Evolutionary conservation across 2,329 filamentous ascomycete genomes (phyloP).

Genomic region (Fusarium camptoceras): DNA sequence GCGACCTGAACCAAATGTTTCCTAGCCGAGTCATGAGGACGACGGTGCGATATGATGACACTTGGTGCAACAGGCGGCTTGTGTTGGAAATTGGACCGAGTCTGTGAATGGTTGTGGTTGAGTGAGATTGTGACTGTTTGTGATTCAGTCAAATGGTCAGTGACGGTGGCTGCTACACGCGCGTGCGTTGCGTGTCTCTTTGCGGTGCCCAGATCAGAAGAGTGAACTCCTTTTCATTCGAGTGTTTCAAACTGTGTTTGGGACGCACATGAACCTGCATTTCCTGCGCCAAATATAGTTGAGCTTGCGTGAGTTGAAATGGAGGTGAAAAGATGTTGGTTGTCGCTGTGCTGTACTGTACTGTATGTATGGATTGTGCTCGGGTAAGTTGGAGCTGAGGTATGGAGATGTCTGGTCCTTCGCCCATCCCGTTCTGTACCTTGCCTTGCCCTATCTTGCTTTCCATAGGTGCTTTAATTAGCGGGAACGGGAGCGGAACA

Average conservation of each 20-base stretch:
- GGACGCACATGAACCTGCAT: conserved; percentile 24
- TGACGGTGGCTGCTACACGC: conserved; percentile 1
- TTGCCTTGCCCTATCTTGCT: not conserved
- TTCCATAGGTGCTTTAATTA: conserved; percentile 24
- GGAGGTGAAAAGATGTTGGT: conserved; percentile 13
- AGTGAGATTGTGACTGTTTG: conserved; percentile 19
- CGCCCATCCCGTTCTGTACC: not conserved
- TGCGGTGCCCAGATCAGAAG: not conserved
- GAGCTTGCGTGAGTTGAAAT: conserved; percentile 32
- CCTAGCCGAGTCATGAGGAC: conserved; percentile 37
- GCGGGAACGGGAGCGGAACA: conserved; percentile 14
- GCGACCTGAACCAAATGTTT: not conserved
- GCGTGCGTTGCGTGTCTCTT: conserved; percentile 16
- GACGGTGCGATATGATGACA: not conserved
- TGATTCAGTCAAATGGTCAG: conserved; percentile 3
- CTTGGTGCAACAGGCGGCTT: conserved; percentile 29
- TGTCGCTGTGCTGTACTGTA: not conserved
- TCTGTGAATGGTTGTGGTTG: conserved; percentile 16
- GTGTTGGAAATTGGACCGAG: not conserved
- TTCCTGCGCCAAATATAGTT: conserved; percentile 14
- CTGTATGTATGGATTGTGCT: not conserved
- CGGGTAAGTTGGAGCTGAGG: conserved; percentile 5
- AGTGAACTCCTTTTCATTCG: conserved; percentile 6
- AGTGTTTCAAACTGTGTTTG: conserved; percentile 24
- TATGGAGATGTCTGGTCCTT: conserved; percentile 13